Evolutionary conservation across 225 moss, liverwort and hornwort genomes (phyloP), one percentile per base, ranked within the genome.

Genomic region (Sphagnum contortum): DNA sequence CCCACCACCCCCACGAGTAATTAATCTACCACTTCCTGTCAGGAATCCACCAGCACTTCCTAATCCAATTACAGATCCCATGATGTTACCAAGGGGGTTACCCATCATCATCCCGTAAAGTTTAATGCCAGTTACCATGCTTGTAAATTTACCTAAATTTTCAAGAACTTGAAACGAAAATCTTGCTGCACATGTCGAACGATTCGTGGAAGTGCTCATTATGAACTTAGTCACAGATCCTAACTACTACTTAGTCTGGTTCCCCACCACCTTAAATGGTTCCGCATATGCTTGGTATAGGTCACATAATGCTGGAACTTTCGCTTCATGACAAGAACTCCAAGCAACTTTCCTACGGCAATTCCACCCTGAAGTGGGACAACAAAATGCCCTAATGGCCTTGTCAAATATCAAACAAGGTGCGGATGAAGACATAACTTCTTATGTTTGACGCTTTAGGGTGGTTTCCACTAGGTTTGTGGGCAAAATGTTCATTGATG

Each of bases 71-170:
- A n/a, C n/a, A n/a, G n/a, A n/a, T n/a, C n/a, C 59, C 5, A 29
- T 59, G 59, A 63, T 63, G 62, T 44, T 47, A 4, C 62, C 62
- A 45, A 63, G 62, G 48, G 45, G 62, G 62, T n/a, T 63, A 4
- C 62, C n/a, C 62, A 63, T 63, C 8, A 47, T 47, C 45, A 63
- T 63, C 45, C 62, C 62, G 6, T 4, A 45, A 5, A 47, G 62
- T 4, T 47, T 62, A 62, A 47, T 44, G 12, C 9, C 9, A 5
- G 45, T 44, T 4, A 29, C 4, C 12, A 62, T 62, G 62, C 62
- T 47, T 12, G 6, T 46, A 47, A 44, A 62, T 12, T 47, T 62
- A 45, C 62, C 62, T 6, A 62, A 12, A 12, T 62, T 62, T 47
- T 62, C 62, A 4, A 47, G 62, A 12, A 8, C 48, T 4, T 4